A percentile compares a stretch with the other conserved stretches of the same genome.
These are phyloP conservation scores for Leccinum truebloodii DNA, from an alignment of 768 basidiomycete genomes.

Conservation along the genomic window DNA sequence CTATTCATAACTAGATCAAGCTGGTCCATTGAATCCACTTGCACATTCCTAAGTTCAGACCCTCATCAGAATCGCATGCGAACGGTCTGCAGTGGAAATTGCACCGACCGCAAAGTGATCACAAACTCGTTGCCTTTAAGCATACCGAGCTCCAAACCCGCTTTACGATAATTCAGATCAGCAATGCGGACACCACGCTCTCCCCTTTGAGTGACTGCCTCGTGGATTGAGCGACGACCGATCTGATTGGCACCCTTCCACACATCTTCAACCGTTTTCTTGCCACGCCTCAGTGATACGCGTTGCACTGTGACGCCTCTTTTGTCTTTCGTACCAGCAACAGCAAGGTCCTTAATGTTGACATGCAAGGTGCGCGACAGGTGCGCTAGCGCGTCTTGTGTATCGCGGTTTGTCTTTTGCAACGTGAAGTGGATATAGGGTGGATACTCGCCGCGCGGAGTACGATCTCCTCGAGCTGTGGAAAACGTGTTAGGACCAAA, in stretches of 20 bases:
- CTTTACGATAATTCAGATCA: constrained; percentile 83
- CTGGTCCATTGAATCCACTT: constrained; percentile 69
- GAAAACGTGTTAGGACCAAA: constrained; percentile 3
- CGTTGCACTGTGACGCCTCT: constrained; percentile 95
- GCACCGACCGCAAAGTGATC: constrained; percentile 80
- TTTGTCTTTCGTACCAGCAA: constrained; percentile 98
- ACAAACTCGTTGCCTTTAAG: constrained; percentile 95
- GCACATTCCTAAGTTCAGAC: constrained; percentile 65
- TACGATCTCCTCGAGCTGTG: constrained; percentile 40
- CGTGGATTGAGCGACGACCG: constrained; percentile 53
- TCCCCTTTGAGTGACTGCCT: constrained; percentile 70
- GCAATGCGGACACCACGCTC: constrained; percentile 89
- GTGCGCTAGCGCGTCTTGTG: constrained; percentile 87
- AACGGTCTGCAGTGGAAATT: constrained; percentile 19
- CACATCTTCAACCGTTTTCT: constrained; percentile 76
- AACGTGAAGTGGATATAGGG: constrained; percentile 95
- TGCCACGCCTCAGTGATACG: constrained; percentile 76
- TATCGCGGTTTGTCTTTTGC: constrained; percentile 97
- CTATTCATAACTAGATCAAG: constrained; percentile 76
- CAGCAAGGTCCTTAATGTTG: constrained; percentile 76
- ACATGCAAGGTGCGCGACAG: constrained; percentile 78
- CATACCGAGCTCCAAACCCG: constrained; percentile 89
- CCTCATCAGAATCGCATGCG: not conserved
- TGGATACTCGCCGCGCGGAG: constrained; percentile 66
- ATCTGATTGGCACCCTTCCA: constrained; percentile 82